Base-by-base conservation (phyloP, 768 basidiomycete genomes). In the Auriscalpium orientale region DNA sequence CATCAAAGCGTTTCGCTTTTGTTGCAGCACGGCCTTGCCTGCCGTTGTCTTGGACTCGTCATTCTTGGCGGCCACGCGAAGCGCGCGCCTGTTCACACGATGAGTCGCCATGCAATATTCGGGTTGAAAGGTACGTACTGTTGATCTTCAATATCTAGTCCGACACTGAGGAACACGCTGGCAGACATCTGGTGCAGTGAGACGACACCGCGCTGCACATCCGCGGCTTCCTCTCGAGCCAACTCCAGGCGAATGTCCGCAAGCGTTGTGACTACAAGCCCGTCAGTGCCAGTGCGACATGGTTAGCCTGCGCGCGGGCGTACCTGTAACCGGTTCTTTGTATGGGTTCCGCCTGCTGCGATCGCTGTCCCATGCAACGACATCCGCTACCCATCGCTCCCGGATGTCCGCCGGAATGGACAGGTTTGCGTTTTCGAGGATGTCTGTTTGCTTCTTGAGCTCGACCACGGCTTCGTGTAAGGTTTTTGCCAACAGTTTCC, bases 1-100 rank as follows among this genome's bases (percentile, higher is more conserved):
- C 8, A n/a, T 33, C 28, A 58, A 47, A 3, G 46, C 38, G 21
- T 48, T 55, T 12, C 54, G 44, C 44, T 43, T 48, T 11, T 58
- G 35, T 40, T 58, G 57, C 4, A 58, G 18, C 15, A 16, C 18
- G 9, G 40, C 45, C n/a, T 44, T 58, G 46, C 51, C 51, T 45
- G 8, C 46, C 2, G 35, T 33, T 5, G 44, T 55, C 10, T 51
- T 36, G 3, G 33, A 8, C 3, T 8, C 20, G 4, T 49, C 16
- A 22, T 28, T 22, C 8, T 33, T 33, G 11, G 22, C 22, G 11
- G 16, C 33, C 34, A 16, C 20, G 15, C 18, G 47, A 11, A 49
- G 20, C 15, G 8, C 8, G 15, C 47, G 10, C 22, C 47, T 48
- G 7, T 28, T 20, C 15, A 2, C 4, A 28, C 7, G 15, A 20